Evolutionary conservation across 2,329 filamentous ascomycete genomes (phyloP).

Genomic region (Aspergillus oerlinghausenensis): DNA sequence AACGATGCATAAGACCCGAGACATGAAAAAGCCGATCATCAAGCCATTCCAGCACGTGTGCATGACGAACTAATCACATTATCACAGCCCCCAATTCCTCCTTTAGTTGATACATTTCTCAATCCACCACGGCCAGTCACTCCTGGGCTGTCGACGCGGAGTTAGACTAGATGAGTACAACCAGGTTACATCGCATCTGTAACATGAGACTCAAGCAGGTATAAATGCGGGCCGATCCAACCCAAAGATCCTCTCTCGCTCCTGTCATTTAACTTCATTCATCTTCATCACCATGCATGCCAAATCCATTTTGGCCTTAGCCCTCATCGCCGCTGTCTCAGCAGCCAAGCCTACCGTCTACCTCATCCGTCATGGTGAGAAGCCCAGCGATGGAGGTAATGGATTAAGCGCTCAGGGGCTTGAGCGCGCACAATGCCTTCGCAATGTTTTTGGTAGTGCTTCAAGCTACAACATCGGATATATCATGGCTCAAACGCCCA

Average conservation of each 20-base stretch:
- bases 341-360: conserved; percentile 50
- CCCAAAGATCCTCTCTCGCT: neutral
- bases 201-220: neutral
- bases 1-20: neutral
- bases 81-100: neutral
- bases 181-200: neutral
- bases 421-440: conserved; percentile 56
- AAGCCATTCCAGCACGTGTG: neutral
- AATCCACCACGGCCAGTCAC: neutral
- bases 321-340: conserved; percentile 13
- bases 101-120: neutral
- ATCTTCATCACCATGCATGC: conserved; percentile 2
- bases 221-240: neutral
- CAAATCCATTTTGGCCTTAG: conserved; percentile 2
- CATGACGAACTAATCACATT: neutral
- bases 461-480: conserved; percentile 54
- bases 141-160: neutral
- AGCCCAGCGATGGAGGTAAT: conserved; percentile 46
- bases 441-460: conserved; percentile 50
- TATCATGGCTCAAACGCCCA: conserved; percentile 55
- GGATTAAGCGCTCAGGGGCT: conserved; percentile 51
- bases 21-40: neutral
- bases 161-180: neutral
- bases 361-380: conserved; percentile 62
- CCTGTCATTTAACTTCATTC: neutral